Evolutionary conservation across 192 early-diverging fungal species (phyloP), one percentile per base, ranked within the genome.

Genomic region (Cetraspora pellucida): DNA sequence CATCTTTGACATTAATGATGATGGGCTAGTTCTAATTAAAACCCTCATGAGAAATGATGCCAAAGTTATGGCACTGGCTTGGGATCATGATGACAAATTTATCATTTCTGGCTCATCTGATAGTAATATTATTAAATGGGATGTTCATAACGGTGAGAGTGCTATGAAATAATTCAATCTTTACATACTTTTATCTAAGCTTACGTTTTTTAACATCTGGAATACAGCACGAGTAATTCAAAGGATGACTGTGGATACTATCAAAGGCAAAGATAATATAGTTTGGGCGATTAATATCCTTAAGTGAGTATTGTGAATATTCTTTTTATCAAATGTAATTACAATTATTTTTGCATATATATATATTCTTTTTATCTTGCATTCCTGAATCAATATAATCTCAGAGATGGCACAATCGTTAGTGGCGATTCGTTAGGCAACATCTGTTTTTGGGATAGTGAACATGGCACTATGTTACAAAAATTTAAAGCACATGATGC

Each of bases 381-480:
- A 54, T 54, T 19, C 2, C 13, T 19, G 10, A 49, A 49, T 49
- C 16, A 49, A 49, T 49, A 30, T 52, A 1, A 19, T 49, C 13
- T 28, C 50, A 77, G 78, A 57, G 85, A 90, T 78, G 90, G 91
- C 45, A 93, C 93, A 8, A 86, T 97, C 74, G 91, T 98, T 8
- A 89, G 89, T 64, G 97, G 95, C 27, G 96, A 97, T 83, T 97
- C 97, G 8, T 83, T 95, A 10, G 97, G 97, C 46, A 87, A 92
- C 55, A 93, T 99, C 23, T 86, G 89, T 75, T 97, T 97, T 81
- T 99, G 95, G 95, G 91, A 96, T 81, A 83, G 85, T 31, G 75
- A 82, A 10, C 82, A 86, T 77, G 89, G 87, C 27, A 93, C 92
- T 19, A 81, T 94, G 28, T 80, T 87, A 65, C 91, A 94, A 77